Evolutionary conservation across 768 basidiomycete species (phyloP).

Genomic region (Candolleomyces eurysporus): DNA sequence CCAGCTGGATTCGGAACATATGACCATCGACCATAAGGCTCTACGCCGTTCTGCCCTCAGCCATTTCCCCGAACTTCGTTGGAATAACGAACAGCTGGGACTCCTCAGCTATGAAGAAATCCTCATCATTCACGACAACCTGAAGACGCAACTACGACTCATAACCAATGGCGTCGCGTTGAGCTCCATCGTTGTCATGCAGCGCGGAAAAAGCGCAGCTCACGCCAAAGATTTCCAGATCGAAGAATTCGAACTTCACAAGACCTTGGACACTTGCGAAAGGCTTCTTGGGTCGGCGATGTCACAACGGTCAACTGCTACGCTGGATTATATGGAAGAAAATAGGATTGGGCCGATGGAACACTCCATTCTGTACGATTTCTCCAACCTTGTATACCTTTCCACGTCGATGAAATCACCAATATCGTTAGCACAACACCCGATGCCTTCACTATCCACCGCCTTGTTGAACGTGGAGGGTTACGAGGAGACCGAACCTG

Average conservation of each 20-base stretch:
- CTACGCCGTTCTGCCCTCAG: conserved; percentile 58
- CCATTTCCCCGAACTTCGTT: conserved; percentile 45
- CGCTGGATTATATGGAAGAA: conserved; percentile 54
- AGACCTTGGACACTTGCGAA: conserved; percentile 48
- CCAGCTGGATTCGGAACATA: conserved; percentile 39
- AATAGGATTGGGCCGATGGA: conserved; percentile 38
- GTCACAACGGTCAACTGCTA: conserved; percentile 41
- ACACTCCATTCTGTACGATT: conserved; percentile 62
- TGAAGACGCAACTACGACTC: conserved; percentile 69
- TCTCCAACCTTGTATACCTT: conserved; percentile 63
- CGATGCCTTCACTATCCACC: conserved; percentile 25
- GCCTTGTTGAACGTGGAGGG: conserved; percentile 47
- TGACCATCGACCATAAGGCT: conserved; percentile 50
- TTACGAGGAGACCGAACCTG: conserved; percentile 14
- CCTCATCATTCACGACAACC: conserved; percentile 52
- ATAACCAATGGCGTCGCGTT: conserved; percentile 63
- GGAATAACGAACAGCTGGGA: conserved; percentile 44
- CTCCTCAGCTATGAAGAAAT: conserved; percentile 66
- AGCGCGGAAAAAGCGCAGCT: conserved; percentile 27
- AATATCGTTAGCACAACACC: conserved; percentile 19
- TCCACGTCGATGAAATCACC: conserved; percentile 55
- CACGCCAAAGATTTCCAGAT: conserved; percentile 30
- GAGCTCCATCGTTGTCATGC: conserved; percentile 59
- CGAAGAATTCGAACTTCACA: conserved; percentile 63
- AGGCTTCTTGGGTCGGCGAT: conserved; percentile 42